Evolutionary conservation across 257 asterid species (phyloP), one percentile per base, ranked within the genome.

Genomic region (Cordia subcordata): DNA sequence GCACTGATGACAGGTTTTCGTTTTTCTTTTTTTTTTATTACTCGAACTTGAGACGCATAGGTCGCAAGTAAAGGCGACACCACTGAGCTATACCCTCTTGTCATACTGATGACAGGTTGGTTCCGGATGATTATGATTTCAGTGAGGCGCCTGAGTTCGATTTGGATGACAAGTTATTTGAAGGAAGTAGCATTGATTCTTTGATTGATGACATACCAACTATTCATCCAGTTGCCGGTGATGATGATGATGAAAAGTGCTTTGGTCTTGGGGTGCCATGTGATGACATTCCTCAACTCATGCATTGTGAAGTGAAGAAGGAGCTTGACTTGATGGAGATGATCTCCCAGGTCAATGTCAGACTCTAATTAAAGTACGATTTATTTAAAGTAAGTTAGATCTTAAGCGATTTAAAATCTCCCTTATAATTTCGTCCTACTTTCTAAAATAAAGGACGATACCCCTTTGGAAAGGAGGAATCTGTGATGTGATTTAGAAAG

Each of bases 321-420:
- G 82, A 73, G 72, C 70, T 77, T 56, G 77, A 77, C 44, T 63
- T 73, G 77, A 77, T 77, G 79, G 82, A 77, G 50, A 73, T 77
- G 72, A 77, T 70, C 35, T 68, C 75, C 15, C 63, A 70, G 20
- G 72, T 71, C 47, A 60, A 64, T 65, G 37, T 49, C 8, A 63
- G 52, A 63, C 21, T 10, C 45, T n/a, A 35, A n/a, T n/a, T n/a
- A n/a, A n/a, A n/a, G n/a, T n/a, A n/a, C n/a, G n/a, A n/a, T n/a
- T n/a, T n/a, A n/a, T n/a, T n/a, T n/a, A n/a, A n/a, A n/a, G n/a
- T n/a, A n/a, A n/a, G n/a, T n/a, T n/a, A n/a, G n/a, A n/a, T n/a
- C n/a, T n/a, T n/a, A n/a, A n/a, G n/a, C n/a, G n/a, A n/a, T n/a
- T n/a, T n/a, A n/a, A n/a, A n/a, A n/a, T n/a, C n/a, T n/a, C n/a